These are phyloP conservation scores for Corchorus olitorius DNA, from an alignment of 345 rosid species.

Conservation along the genomic window DNA sequence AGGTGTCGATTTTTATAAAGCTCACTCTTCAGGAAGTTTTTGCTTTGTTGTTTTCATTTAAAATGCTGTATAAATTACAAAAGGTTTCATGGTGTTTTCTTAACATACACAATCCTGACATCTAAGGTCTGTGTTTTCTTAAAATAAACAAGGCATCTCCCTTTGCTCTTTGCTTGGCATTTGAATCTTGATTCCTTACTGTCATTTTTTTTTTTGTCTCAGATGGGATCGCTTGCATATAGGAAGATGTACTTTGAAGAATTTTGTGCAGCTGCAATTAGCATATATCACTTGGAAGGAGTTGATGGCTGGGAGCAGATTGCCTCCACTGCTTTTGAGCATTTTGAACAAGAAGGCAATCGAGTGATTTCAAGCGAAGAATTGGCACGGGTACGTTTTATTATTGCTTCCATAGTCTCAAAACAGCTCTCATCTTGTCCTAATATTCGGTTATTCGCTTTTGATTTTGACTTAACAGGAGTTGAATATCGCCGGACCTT, in stretches of 20 bases:
- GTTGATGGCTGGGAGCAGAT: constrained; percentile 78
- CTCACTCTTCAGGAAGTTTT: background rate
- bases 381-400: constrained; percentile 59
- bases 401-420: background rate
- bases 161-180: constrained; percentile 6
- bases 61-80: background rate
- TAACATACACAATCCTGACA: background rate
- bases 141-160: background rate
- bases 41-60: background rate
- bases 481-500: constrained; percentile 68
- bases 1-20: background rate
- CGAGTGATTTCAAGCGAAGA: constrained; percentile 72
- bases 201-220: constrained; percentile 16
- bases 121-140: too few species aligned
- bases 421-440: background rate
- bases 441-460: background rate
- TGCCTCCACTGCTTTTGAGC: constrained; percentile 59
- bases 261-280: constrained; percentile 86
- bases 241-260: constrained; percentile 81
- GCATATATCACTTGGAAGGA: constrained; percentile 73
- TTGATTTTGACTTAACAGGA: constrained; percentile 36
- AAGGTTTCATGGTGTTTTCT: background rate
- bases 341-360: constrained; percentile 79
- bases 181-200: constrained; percentile 9
- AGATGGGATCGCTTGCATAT: constrained; percentile 76